Percentiles rank a stretch among this genome's conserved stretches.
Conservation (phyloP, 352 stramenopile genomes). For the Peronospora farinosa region DNA sequence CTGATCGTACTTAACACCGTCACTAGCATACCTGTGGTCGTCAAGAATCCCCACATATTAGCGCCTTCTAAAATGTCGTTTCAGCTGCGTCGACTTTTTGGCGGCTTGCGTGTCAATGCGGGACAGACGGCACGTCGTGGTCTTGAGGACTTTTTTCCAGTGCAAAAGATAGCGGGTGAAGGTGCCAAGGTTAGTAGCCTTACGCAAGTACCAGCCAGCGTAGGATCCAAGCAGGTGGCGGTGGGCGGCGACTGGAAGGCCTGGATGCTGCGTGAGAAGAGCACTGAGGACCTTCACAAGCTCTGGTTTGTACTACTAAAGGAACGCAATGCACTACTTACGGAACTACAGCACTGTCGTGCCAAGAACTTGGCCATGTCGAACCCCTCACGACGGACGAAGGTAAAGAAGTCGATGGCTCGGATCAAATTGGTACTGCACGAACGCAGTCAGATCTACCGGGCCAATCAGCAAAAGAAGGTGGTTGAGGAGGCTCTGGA, state of each 20-base stretch:
- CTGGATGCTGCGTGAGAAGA: conserved; percentile 95
- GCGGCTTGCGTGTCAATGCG: conserved; percentile 42
- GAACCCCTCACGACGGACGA: conserved; percentile 69
- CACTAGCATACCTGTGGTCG: neutral
- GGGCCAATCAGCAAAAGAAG: conserved; percentile 64
- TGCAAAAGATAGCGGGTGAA: conserved; percentile 44
- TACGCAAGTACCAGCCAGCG: conserved; percentile 54
- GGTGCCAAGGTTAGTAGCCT: conserved; percentile 44
- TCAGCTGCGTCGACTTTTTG: conserved; percentile 65
- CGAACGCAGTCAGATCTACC: conserved; percentile 73
- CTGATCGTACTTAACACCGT: conserved; percentile 9
- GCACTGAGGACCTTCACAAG: conserved; percentile 97
- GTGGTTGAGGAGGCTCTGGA: conserved; percentile 31
- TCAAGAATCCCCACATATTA: conserved; percentile 6
- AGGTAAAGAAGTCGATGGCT: conserved; percentile 86
- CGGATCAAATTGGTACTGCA: conserved; percentile 84
- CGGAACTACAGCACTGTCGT: conserved; percentile 83
- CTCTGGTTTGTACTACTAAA: conserved; percentile 97
- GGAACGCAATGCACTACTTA: conserved; percentile 96
- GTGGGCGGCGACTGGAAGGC: conserved; percentile 92
- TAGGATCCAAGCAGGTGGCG: conserved; percentile 50
- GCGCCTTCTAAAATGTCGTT: conserved; percentile 31
- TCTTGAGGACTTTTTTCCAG: conserved; percentile 71
- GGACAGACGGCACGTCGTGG: conserved; percentile 39
- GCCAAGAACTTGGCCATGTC: conserved; percentile 72